Evolutionary conservation across 2,329 filamentous ascomycete species (phyloP).

Genomic region (Penicillium aurantiogriseum): DNA sequence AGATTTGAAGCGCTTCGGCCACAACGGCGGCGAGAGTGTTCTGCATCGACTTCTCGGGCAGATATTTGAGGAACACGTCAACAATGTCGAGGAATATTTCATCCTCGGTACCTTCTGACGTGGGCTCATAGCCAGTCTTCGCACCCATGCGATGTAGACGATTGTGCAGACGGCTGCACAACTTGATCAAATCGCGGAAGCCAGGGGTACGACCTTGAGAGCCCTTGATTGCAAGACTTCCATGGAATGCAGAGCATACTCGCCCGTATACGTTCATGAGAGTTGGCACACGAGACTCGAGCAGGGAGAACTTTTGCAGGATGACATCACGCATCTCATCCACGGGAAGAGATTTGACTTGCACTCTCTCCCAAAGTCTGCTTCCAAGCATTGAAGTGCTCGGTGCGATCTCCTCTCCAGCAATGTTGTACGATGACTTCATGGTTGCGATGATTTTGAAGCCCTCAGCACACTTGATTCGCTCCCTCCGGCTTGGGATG

Average conservation of each 20-base stretch:
- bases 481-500: slow-evolving; percentile 85
- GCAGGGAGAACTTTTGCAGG: slow-evolving; percentile 64
- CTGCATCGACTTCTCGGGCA: slow-evolving; percentile 65
- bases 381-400: slow-evolving; percentile 71
- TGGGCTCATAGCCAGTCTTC: slow-evolving; percentile 66
- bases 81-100: slow-evolving; percentile 91
- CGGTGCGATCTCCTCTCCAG: slow-evolving; percentile 69
- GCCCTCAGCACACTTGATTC: slow-evolving; percentile 73
- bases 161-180: slow-evolving; percentile 73
- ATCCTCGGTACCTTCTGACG: slow-evolving; percentile 70
- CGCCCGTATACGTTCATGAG: slow-evolving; percentile 59
- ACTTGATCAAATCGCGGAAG: slow-evolving; percentile 82
- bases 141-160: slow-evolving; percentile 60
- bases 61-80: slow-evolving; percentile 84
- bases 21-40: slow-evolving; percentile 59
- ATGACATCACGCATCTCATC: slow-evolving; percentile 75
- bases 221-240: slow-evolving; percentile 38
- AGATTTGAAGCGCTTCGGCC: slow-evolving; percentile 82
- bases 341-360: slow-evolving; percentile 63
- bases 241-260: slow-evolving; percentile 40
- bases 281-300: slow-evolving; percentile 56
- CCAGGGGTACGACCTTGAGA: slow-evolving; percentile 58
- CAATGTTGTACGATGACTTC: slow-evolving; percentile 64
- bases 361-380: slow-evolving; percentile 81
- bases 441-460: slow-evolving; percentile 94